A percentile compares a stretch with the other conserved stretches of the same genome.
phyloP scores from a whole-genome alignment of 2,329 filamentous ascomycete genomes.

The Beauveria pseudobassiana region DNA sequence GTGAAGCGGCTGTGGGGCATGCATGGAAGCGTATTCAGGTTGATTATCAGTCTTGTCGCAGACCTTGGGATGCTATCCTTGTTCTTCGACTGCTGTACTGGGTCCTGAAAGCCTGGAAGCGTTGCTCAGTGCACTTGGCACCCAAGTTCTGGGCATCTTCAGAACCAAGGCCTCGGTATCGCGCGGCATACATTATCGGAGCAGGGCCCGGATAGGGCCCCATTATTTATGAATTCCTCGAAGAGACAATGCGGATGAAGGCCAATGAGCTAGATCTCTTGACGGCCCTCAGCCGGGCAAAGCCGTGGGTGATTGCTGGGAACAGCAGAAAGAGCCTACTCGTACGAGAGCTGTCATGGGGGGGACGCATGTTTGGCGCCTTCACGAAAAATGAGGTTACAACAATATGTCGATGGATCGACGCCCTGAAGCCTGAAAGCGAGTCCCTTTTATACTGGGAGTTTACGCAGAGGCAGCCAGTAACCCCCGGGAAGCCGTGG shows the following conservation, averaged over 20 bases:
- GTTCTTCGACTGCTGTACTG: not conserved
- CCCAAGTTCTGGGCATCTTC: not conserved
- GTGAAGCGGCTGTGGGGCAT: constrained; percentile 17
- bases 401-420: not conserved
- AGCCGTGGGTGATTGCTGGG: constrained; percentile 31
- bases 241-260: not conserved
- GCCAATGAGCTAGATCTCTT: not conserved
- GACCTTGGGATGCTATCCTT: not conserved
- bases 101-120: not conserved
- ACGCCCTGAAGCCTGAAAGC: not conserved
- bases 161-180: not conserved
- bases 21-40: constrained; percentile 35
- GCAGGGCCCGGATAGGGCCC: not conserved
- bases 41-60: constrained; percentile 18
- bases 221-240: not conserved
- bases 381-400: constrained; percentile 35
- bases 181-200: not conserved
- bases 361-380: constrained; percentile 41
- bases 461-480: not conserved
- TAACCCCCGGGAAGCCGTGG: not conserved
- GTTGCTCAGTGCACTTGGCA: not conserved
- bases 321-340: constrained; percentile 31
- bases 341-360: constrained; percentile 34
- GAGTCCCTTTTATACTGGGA: not conserved
- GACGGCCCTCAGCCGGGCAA: not conserved